A percentile compares a stretch with the other conserved stretches of the same genome.
phyloP scores from a whole-genome alignment of 73 alveolate genomes.

The Paramecium primaurelia region DNA sequence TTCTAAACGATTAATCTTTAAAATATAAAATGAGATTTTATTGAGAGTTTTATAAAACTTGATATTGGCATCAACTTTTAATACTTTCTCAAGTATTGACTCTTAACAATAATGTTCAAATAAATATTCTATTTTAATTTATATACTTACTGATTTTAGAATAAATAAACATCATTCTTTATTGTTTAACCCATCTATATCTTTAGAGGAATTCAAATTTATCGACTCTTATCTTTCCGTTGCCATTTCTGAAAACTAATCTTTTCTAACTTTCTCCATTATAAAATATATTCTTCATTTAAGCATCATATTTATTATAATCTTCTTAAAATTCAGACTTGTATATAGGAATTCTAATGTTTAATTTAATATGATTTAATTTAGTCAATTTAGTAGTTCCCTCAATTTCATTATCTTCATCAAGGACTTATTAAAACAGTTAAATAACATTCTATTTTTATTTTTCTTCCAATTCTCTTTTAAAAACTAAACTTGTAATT shows the following conservation, averaged over 20 bases:
- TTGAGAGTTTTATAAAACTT: neutral
- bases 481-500: neutral
- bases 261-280: neutral
- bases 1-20: neutral
- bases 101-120: neutral
- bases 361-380: neutral
- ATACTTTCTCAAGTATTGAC: neutral
- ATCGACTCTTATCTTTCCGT: neutral
- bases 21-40: neutral
- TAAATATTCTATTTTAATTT: neutral
- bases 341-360: neutral
- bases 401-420: neutral
- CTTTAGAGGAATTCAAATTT: neutral
- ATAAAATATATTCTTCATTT: neutral
- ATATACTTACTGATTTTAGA: neutral
- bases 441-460: neutral
- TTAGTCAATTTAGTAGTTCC: neutral
- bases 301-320: neutral
- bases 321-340: neutral
- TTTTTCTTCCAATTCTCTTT: neutral
- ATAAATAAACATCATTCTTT: neutral
- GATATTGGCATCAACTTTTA: neutral
- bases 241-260: neutral
- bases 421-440: neutral
- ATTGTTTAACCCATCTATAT: neutral